These are phyloP conservation scores for Scedosporium minutisporum DNA, from an alignment of 2,329 filamentous ascomycete genomes.

Conservation along the genomic window DNA sequence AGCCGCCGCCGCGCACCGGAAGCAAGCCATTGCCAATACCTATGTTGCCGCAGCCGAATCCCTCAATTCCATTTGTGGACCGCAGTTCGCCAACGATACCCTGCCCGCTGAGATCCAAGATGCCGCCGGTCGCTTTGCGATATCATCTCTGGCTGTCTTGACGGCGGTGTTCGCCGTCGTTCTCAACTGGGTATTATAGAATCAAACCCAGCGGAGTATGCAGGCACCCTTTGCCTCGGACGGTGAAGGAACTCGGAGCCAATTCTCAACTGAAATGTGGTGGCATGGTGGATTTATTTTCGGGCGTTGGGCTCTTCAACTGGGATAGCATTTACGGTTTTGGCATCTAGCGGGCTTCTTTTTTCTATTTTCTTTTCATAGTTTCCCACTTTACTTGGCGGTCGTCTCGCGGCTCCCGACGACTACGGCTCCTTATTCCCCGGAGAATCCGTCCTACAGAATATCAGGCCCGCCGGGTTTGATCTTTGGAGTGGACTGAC, in stretches of 20 bases:
- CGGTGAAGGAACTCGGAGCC: background rate
- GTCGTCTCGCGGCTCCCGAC: too few species aligned
- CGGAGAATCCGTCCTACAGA: too few species aligned
- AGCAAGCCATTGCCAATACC: slow-evolving; percentile 55
- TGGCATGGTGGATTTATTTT: background rate
- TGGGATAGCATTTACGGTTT: background rate
- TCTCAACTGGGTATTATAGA: background rate
- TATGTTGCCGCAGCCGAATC: slow-evolving; percentile 64
- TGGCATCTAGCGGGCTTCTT: background rate
- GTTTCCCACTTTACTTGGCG: background rate
- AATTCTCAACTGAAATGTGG: background rate
- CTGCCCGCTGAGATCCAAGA: slow-evolving; percentile 10
- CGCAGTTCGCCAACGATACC: slow-evolving; percentile 28
- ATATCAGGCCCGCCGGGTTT: too few species aligned
- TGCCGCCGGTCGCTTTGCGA: slow-evolving; percentile 5
- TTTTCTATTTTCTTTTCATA: background rate
- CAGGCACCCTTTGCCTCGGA: too few species aligned
- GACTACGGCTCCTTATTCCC: too few species aligned
- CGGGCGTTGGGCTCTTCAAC: background rate
- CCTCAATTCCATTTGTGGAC: slow-evolving; percentile 58
- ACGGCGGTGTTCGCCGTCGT: background rate
- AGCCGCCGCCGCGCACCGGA: slow-evolving; percentile 53
- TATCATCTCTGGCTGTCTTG: background rate
- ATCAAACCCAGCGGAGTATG: background rate
- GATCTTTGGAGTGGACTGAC: too few species aligned